Evolutionary conservation across 2,329 filamentous ascomycete species (phyloP).

Genomic region (Tolypocladium sp.): DNA sequence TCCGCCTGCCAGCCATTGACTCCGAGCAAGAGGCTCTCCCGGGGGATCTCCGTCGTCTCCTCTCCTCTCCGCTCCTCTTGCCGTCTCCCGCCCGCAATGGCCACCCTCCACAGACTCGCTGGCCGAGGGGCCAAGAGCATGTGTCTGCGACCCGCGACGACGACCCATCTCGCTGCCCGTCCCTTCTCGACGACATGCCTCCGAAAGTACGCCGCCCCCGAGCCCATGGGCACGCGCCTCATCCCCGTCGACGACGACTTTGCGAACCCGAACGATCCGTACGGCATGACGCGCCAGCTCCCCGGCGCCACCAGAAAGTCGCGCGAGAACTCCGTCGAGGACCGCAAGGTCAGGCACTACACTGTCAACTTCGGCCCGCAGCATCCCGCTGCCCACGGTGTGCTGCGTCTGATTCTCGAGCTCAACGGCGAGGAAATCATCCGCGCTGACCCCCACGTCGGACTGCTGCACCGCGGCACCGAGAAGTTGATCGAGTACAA

Average conservation of each 20-base stretch:
- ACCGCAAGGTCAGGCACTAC: constrained; percentile 93
- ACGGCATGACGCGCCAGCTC: constrained; percentile 33
- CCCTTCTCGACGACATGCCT: constrained; percentile 57
- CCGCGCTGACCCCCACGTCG: constrained; percentile 92
- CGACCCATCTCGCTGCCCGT: constrained; percentile 33
- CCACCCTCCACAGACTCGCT: constrained; percentile 60
- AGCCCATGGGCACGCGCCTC: constrained; percentile 46
- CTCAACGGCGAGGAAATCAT: constrained; percentile 97
- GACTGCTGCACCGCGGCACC: constrained; percentile 89
- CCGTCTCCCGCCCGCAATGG: constrained; percentile 44
- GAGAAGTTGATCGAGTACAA: constrained; percentile 99
- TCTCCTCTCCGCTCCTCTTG: constrained; percentile 17
- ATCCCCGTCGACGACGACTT: constrained; percentile 60
- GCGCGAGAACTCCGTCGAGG: constrained; percentile 37
- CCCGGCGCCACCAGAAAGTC: constrained; percentile 34
- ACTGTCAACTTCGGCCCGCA: constrained; percentile 99
- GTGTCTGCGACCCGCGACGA: constrained; percentile 38
- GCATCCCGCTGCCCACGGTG: constrained; percentile 96
- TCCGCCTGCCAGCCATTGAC: constrained; percentile 22
- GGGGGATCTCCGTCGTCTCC: constrained; percentile 18
- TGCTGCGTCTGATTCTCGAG: constrained; percentile 94
- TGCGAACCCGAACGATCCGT: constrained; percentile 38
- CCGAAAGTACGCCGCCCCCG: constrained; percentile 53
- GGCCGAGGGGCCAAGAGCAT: constrained; percentile 61
- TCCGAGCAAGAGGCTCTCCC: constrained; percentile 23